Conservation (phyloP, 2,329 filamentous ascomycete species). For the Colletotrichum sp. region DNA sequence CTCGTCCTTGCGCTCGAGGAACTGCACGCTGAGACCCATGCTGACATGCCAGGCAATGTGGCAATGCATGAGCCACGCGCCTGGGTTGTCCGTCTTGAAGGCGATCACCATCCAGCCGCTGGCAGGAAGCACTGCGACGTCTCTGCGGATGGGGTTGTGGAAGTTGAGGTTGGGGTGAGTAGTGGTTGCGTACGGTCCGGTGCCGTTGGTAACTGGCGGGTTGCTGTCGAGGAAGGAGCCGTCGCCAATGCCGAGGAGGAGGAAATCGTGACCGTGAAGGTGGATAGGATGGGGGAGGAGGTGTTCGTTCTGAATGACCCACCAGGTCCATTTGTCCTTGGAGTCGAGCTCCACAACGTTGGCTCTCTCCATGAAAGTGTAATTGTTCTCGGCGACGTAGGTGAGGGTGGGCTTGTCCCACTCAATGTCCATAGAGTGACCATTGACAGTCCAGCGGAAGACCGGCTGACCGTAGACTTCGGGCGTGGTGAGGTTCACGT, state of each 20-base stretch:
- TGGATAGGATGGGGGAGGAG: conserved; percentile 50
- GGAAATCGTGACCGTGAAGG: conserved; percentile 50
- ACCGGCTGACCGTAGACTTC: conserved; percentile 16
- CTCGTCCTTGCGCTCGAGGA: conserved; percentile 43
- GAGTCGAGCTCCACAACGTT: conserved; percentile 25
- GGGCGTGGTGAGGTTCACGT: conserved; percentile 24
- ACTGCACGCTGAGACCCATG: conserved; percentile 56
- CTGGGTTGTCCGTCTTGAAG: conserved; percentile 56
- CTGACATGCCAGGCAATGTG: conserved; percentile 56
- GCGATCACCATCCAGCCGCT: conserved; percentile 51
- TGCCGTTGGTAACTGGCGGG: background rate
- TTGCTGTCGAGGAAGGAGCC: conserved; percentile 21
- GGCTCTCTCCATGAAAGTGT: conserved; percentile 20
- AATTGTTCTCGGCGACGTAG: conserved; percentile 24
- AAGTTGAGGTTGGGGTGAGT: conserved; percentile 34
- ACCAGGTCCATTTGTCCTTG: conserved; percentile 33
- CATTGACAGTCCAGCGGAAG: conserved; percentile 36
- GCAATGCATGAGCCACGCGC: conserved; percentile 52
- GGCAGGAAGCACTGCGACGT: conserved; percentile 48
- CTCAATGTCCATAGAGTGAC: conserved; percentile 36
- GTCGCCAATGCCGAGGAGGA: conserved; percentile 29
- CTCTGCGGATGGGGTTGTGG: conserved; percentile 49
- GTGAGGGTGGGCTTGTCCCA: conserved; percentile 45
- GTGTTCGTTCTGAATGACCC: conserved; percentile 34
- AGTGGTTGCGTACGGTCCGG: background rate